Conservation (phyloP, 179 eudicot genomes). For the Sideroxylon spinosum region DNA sequence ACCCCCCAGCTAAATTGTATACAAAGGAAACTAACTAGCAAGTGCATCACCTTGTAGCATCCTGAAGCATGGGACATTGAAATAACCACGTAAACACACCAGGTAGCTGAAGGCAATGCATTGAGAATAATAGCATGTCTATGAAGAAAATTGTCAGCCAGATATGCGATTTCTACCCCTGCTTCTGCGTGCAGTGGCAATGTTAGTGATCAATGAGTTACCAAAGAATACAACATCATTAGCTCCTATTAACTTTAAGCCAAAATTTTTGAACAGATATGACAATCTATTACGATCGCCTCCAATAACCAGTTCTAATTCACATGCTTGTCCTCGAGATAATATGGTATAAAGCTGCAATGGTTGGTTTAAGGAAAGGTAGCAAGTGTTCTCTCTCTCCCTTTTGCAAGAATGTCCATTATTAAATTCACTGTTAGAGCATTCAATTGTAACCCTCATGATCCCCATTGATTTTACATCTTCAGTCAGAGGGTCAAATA, state of each 20-base stretch:
- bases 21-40: background rate
- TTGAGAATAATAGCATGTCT: background rate
- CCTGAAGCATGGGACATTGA: background rate
- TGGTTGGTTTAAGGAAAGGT: constrained; percentile 31
- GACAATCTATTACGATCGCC: constrained; percentile 47
- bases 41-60: constrained; percentile 7
- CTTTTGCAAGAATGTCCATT: constrained; percentile 27
- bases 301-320: constrained; percentile 50
- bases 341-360: constrained; percentile 58
- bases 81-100: background rate
- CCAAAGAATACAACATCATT: constrained; percentile 41
- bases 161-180: constrained; percentile 42
- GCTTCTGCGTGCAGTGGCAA: constrained; percentile 57
- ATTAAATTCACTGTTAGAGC: constrained; percentile 26
- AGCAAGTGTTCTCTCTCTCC: constrained; percentile 32
- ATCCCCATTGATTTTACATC: constrained; percentile 59
- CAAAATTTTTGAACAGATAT: constrained; percentile 47
- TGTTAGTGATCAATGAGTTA: constrained; percentile 41
- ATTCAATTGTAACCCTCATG: constrained; percentile 50
- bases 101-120: background rate
- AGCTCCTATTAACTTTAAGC: constrained; percentile 71
- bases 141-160: constrained; percentile 13
- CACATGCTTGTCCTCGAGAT: constrained; percentile 62
- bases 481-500: constrained; percentile 53
- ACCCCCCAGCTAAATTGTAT: background rate